Base-by-base conservation (phyloP, 257 asterid species). In the Primulina eburnea region DNA sequence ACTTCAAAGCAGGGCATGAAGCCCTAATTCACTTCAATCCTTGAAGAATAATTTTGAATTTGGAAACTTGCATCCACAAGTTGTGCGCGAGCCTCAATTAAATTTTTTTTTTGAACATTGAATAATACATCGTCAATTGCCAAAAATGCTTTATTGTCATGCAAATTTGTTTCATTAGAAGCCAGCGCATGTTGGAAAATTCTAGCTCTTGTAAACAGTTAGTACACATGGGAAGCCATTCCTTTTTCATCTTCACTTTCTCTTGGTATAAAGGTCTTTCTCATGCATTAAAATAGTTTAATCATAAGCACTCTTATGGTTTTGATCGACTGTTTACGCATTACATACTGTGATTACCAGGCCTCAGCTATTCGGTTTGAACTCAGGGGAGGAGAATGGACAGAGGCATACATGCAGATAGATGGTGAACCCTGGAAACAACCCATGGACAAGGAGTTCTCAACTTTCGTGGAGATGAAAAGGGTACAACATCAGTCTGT, bases 351-450 rank as follows among this genome's bases (percentile, higher is more conserved):
- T 35, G 29, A 65, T 75, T 70, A 63, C 17, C 78, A 89, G 96
- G 98, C 97, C 62, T 82, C 96, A 29, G 88, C 88, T 7, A 88
- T 90, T 35, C 80, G 97, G 62, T 92, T 91, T 56, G 95, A 90
- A 83, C 89, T 92, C 0, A 77, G 97, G 81, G 98, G 97, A n/a
- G 98, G 96, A 35, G 96, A 88, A 71, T 89, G 96, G 95, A 75
- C 82, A 16, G 86, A 90, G 79, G 98, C 90, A 33, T 90, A 81
- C 66, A 83, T 89, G 98, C 98, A 92, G 87, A 80, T 88, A 84
- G 98, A 92, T 60, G 98, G 98, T 0, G 97, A 92, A 70, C 98
- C 98, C 26, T 90, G 97, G 98, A 89, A 90, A 69, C 96, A 88
- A 77, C 96, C 97, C 0, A 80, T 88, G 80, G 74, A 82, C 92